Evolutionary conservation across 2,329 filamentous ascomycete genomes (phyloP), one percentile per base, ranked within the genome.

Genomic region (Incumbomyces delicatus): DNA sequence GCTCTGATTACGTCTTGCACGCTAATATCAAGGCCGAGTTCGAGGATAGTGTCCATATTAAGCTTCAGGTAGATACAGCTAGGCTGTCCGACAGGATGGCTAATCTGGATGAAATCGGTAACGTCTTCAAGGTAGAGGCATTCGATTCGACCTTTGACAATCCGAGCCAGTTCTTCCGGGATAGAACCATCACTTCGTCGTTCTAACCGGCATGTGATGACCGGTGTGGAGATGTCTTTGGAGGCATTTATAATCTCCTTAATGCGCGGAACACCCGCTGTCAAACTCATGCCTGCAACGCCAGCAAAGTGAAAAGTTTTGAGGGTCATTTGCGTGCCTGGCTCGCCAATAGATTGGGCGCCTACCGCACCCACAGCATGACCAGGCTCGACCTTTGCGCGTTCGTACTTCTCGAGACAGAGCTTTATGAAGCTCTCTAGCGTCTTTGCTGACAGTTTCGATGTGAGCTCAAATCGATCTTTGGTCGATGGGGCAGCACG

Each of bases 231-330:
- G 66, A 98, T 98, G 41, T 74, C 73, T 63, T 88, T 94, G 7
- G 88, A 95, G 5, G 92, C 92, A 68, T 98, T 98, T 80, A 98
- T 98, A 57, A 98, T 98, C 74, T 98, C 92, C 70, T 98, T 98
- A 72, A 98, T 98, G 81, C 92, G 90, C 1, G 92, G 92, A 6
- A 98, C 92, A 85, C 92, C 92, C 62, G 95, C 87, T 0, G 92
- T 98, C 62, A 98, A 95, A 76, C 87, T 95, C 92, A 98, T 96
- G 64, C 90, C 90, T 36, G 92, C 92, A 53, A 98, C 92, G 85
- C 92, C 92, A 62, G 92, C 92, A 72, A 98, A 98, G 84, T 96
- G 92, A 80, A 96, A 96, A 62, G 92, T 96, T 70, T 96, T 96
- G 53, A 98, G 71, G 1, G 92, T 98, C 92, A 98, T 98, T 66